Evolutionary conservation across 495 filamentous ascomycete genomes (phyloP).

Genomic region (Cudoniella acicularis): DNA sequence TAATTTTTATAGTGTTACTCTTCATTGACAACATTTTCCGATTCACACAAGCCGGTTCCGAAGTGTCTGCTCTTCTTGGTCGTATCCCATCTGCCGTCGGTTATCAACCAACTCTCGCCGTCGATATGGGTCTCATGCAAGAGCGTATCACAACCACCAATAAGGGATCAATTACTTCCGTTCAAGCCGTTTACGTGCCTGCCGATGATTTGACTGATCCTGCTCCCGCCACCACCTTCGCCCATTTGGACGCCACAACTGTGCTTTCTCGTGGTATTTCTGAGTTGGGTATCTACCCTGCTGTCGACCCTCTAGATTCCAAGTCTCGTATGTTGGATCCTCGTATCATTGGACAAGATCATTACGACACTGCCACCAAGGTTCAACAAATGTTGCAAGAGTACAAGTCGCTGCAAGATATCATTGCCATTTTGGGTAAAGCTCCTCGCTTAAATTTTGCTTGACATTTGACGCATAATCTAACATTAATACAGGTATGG

Average conservation of each 20-base stretch:
- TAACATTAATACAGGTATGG: conserved; percentile 95
- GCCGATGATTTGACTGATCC: conserved; percentile 99
- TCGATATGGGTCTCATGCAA: conserved; percentile 99
- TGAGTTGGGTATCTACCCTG: conserved; percentile 99
- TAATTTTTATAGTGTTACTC: conserved; percentile 67
- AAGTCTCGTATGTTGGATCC: conserved; percentile 99
- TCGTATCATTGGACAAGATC: conserved; percentile 94
- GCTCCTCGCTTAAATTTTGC: too few relatives aligned
- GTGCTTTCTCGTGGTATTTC: conserved; percentile 99
- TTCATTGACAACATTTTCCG: conserved; percentile 99
- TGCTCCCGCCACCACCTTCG: conserved; percentile 98
- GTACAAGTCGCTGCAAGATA: conserved; percentile 99
- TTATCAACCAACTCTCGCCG: conserved; percentile 99
- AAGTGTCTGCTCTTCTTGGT: conserved; percentile 98
- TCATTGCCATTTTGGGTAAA: conserved; percentile 90
- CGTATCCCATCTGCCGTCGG: conserved; percentile 99
- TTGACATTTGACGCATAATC: too few relatives aligned
- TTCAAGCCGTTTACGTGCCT: conserved; percentile 99
- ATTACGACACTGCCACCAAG: conserved; percentile 90
- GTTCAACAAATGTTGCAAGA: conserved; percentile 99
- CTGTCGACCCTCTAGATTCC: conserved; percentile 98
- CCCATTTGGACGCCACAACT: conserved; percentile 99
- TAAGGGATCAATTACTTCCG: conserved; percentile 99
- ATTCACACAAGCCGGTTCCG: conserved; percentile 99
- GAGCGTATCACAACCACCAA: conserved; percentile 99